phyloP scores from a whole-genome alignment of 2,329 filamentous ascomycete species.

The Exophiala oligosperma region DNA sequence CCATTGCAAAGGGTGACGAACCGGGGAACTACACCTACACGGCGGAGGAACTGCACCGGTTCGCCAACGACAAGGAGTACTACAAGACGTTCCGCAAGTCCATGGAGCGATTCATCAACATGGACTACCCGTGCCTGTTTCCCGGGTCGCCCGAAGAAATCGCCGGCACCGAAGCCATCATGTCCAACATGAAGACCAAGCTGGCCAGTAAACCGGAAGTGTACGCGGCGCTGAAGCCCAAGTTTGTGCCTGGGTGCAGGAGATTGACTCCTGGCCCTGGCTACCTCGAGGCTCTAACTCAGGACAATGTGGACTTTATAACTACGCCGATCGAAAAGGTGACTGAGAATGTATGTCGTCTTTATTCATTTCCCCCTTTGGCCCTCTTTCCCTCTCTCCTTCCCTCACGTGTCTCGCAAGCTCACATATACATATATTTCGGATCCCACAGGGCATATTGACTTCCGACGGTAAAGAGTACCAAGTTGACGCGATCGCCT shows the following conservation, averaged over 20 bases:
- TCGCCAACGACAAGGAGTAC: slow-evolving; percentile 2
- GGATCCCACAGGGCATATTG: slow-evolving; percentile 25
- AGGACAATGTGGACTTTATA: slow-evolving; percentile 30
- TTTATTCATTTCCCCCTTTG: no score
- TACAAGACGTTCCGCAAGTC: slow-evolving; percentile 10
- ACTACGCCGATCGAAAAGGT: slow-evolving; percentile 21
- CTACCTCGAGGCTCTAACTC: slow-evolving; percentile 29
- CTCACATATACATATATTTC: neutral
- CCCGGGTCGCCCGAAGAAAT: neutral
- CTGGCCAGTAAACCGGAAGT: slow-evolving; percentile 14
- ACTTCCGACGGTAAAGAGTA: slow-evolving; percentile 35
- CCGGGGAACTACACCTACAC: slow-evolving; percentile 1
- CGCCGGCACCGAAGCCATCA: neutral
- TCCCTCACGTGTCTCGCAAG: neutral
- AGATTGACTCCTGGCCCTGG: slow-evolving; percentile 20
- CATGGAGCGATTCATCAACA: slow-evolving; percentile 9
- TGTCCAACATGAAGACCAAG: slow-evolving; percentile 8
- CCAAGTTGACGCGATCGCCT: slow-evolving; percentile 35
- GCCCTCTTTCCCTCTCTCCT: no score
- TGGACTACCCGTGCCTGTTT: slow-evolving; percentile 5
- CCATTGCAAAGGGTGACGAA: slow-evolving; percentile 1
- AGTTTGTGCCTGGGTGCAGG: slow-evolving; percentile 15
- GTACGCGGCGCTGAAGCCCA: slow-evolving; percentile 12
- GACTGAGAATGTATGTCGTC: slow-evolving; percentile 9
- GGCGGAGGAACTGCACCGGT: slow-evolving; percentile 4